These are phyloP conservation scores for Heritiera littoralis DNA, from an alignment of 345 rosid species.

Conservation along the genomic window DNA sequence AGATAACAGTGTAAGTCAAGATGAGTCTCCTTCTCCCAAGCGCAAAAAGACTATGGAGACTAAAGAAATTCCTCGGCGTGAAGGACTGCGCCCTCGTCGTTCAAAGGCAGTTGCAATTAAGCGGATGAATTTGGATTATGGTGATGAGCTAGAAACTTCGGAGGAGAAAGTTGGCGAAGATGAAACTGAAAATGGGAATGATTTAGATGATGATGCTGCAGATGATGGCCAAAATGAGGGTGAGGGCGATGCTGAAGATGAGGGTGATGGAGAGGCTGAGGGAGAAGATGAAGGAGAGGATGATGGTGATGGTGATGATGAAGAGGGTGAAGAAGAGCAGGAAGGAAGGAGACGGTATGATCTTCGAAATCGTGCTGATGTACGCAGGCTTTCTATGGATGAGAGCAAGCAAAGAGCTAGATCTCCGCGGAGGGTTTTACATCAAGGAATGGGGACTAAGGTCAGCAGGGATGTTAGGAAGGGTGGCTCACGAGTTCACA, in stretches of 20 bases:
- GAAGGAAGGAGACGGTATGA: constrained; percentile 97
- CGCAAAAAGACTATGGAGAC: constrained; percentile 51
- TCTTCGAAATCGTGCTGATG: constrained; percentile 94
- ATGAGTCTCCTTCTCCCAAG: constrained; percentile 59
- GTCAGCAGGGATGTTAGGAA: constrained; percentile 84
- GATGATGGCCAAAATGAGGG: constrained; percentile 57
- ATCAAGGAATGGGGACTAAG: constrained; percentile 94
- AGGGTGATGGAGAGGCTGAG: constrained; percentile 63
- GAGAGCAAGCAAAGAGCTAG: constrained; percentile 77
- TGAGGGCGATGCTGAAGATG: constrained; percentile 55
- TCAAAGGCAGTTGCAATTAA: constrained; percentile 57
- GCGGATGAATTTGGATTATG: constrained; percentile 56
- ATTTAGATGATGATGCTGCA: constrained; percentile 65
- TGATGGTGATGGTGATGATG: constrained; percentile 69
- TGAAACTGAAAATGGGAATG: constrained; percentile 83
- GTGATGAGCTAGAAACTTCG: constrained; percentile 67
- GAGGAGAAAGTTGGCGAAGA: constrained; percentile 79
- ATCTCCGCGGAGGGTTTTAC: constrained; percentile 93
- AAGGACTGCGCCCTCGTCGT: constrained; percentile 95
- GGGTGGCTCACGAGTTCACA: constrained; percentile 95
- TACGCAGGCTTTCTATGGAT: constrained; percentile 76
- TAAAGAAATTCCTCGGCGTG: constrained; percentile 86
- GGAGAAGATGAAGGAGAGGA: constrained; percentile 64
- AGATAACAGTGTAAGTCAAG: constrained; percentile 55
- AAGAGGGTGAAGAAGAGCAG: constrained; percentile 79